These are phyloP conservation scores for Samsoniella hepiali DNA, from an alignment of 2,329 filamentous ascomycete genomes.

Conservation along the genomic window DNA sequence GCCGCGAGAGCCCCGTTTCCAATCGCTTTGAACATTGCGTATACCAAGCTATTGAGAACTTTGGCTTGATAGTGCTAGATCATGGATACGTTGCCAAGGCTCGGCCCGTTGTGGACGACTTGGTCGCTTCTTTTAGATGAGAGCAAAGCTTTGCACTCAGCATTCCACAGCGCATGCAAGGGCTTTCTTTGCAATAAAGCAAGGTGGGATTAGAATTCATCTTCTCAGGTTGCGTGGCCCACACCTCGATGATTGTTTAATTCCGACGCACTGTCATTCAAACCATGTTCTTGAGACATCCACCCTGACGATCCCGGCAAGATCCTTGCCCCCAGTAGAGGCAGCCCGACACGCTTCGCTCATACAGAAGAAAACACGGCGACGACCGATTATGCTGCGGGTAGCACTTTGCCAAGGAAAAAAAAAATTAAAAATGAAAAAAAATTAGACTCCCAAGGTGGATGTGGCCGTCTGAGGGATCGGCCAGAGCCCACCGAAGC, in stretches of 20 bases:
- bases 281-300: conserved; percentile 10
- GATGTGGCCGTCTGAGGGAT: not conserved
- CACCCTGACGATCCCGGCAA: not conserved
- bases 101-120: conserved; percentile 5
- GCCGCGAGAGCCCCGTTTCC: not conserved
- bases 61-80: not conserved
- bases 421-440: not conserved
- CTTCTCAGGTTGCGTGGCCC: not conserved
- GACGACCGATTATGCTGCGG: not conserved
- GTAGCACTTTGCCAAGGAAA: not conserved
- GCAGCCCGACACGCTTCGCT: not conserved
- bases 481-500: not conserved
- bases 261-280: not conserved
- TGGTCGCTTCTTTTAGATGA: conserved; percentile 3
- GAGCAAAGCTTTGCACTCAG: not conserved
- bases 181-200: not conserved
- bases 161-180: not conserved
- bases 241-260: not conserved
- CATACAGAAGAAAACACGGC: not conserved
- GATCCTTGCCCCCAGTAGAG: not conserved
- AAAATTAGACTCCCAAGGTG: not conserved
- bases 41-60: not conserved
- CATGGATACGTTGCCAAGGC: not conserved
- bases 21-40: not conserved
- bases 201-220: not conserved